Evolutionary conservation across 768 basidiomycete species (phyloP).

Genomic region (Kwoniella mangroviensis): DNA sequence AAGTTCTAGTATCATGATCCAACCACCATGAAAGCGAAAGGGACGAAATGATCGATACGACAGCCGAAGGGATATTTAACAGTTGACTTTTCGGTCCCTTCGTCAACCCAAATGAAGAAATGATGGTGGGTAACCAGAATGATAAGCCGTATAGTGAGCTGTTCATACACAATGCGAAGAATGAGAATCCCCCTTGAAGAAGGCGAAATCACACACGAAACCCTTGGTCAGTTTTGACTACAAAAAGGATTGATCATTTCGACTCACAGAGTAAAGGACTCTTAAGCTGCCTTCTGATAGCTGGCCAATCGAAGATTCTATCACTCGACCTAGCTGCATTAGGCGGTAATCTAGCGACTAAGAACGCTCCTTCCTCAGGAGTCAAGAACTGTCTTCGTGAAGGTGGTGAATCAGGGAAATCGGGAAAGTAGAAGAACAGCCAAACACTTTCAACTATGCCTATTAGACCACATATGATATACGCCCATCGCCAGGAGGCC

Average conservation of each 20-base stretch:
- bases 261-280: slow-evolving; percentile 30
- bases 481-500: slow-evolving; percentile 39
- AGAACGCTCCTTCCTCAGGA: slow-evolving; percentile 29
- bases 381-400: slow-evolving; percentile 37
- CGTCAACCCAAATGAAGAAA: slow-evolving; percentile 37
- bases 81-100: slow-evolving; percentile 23
- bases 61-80: slow-evolving; percentile 40
- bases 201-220: neutral
- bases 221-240: neutral
- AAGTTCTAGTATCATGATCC: slow-evolving; percentile 26
- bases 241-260: neutral
- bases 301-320: slow-evolving; percentile 26
- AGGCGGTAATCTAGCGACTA: slow-evolving; percentile 35
- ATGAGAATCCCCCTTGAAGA: slow-evolving; percentile 20
- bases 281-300: slow-evolving; percentile 25
- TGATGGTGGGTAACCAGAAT: slow-evolving; percentile 44
- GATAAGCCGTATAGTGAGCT: slow-evolving; percentile 24
- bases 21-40: slow-evolving; percentile 27
- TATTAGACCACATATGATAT: slow-evolving; percentile 26
- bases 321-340: slow-evolving; percentile 28
- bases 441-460: slow-evolving; percentile 19
- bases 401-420: slow-evolving; percentile 36
- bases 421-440: slow-evolving; percentile 30
- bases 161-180: slow-evolving; percentile 15
- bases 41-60: slow-evolving; percentile 28